Evolutionary conservation across 2,329 filamentous ascomycete genomes (phyloP).

Genomic region (Shiraia sp.): DNA sequence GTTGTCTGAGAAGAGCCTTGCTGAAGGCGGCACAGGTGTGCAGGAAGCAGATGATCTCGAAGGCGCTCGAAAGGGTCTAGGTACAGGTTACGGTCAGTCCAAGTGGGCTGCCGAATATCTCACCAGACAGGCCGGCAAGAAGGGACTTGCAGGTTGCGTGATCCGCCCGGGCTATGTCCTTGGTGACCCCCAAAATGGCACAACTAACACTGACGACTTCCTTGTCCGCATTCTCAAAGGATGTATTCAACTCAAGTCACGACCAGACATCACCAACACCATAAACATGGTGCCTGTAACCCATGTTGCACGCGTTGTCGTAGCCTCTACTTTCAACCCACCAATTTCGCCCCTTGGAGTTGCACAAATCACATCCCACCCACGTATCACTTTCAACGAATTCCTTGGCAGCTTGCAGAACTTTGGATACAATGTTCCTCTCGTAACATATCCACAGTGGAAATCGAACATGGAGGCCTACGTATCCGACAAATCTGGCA

Average conservation of each 20-base stretch:
- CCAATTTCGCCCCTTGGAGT: conserved; percentile 62
- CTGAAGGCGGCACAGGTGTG: conserved; percentile 66
- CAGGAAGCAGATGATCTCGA: conserved; percentile 77
- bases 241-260: conserved; percentile 74
- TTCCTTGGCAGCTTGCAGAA: conserved; percentile 71
- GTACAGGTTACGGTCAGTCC: conserved; percentile 86
- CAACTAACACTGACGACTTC: conserved; percentile 85
- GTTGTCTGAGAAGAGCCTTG: conserved; percentile 66
- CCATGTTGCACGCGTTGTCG: conserved; percentile 79
- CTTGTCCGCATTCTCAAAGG: conserved; percentile 84
- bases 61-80: conserved; percentile 75
- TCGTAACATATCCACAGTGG: conserved; percentile 72
- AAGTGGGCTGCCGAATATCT: conserved; percentile 83
- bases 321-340: conserved; percentile 71
- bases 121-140: conserved; percentile 74
- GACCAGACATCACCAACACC: conserved; percentile 81
- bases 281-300: conserved; percentile 88
- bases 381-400: conserved; percentile 75
- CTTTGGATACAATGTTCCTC: conserved; percentile 73
- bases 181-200: conserved; percentile 71
- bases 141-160: conserved; percentile 75
- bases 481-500: conserved; percentile 59
- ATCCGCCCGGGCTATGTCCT: conserved; percentile 85
- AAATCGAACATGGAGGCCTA: conserved; percentile 68
- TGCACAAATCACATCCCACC: conserved; percentile 78